A percentile compares a stretch with the other conserved stretches of the same genome.
Conservation (phyloP, 371 early-diverging fungal genomes). For the Parasitella parasitica region DNA sequence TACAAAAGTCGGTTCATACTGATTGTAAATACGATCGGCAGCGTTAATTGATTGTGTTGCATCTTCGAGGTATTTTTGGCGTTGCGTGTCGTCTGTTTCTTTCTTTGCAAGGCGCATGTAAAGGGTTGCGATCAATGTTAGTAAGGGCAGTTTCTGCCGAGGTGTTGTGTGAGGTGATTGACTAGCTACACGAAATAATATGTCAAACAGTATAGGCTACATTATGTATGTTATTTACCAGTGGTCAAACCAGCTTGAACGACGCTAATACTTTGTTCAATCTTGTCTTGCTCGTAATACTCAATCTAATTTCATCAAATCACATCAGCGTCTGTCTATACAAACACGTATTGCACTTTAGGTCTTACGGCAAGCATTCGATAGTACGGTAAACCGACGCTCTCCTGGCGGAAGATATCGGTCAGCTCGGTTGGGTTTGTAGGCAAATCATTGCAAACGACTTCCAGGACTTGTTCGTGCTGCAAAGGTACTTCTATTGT, state of each 20-base stretch:
- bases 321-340: background rate
- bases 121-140: slow-evolving; percentile 67
- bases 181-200: slow-evolving; percentile 21
- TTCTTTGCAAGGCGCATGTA: slow-evolving; percentile 61
- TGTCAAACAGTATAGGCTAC: background rate
- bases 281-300: slow-evolving; percentile 68
- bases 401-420: slow-evolving; percentile 76
- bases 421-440: slow-evolving; percentile 70
- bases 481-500: slow-evolving; percentile 82
- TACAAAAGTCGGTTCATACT: slow-evolving; percentile 68
- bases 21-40: slow-evolving; percentile 70
- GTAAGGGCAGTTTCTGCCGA: slow-evolving; percentile 64
- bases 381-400: slow-evolving; percentile 70
- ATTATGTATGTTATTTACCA: slow-evolving; percentile 34
- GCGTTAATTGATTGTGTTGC: slow-evolving; percentile 73
- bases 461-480: slow-evolving; percentile 78
- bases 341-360: background rate
- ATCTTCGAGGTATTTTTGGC: slow-evolving; percentile 56
- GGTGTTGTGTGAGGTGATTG: slow-evolving; percentile 54
- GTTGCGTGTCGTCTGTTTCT: slow-evolving; percentile 40
- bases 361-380: slow-evolving; percentile 72
- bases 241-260: slow-evolving; percentile 61
- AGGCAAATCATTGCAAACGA: slow-evolving; percentile 74
- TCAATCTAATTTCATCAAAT: slow-evolving; percentile 55
- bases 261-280: slow-evolving; percentile 61